These are phyloP conservation scores for Gossypium gossypioides DNA, from an alignment of 441 rosid species.

Conservation along the genomic window DNA sequence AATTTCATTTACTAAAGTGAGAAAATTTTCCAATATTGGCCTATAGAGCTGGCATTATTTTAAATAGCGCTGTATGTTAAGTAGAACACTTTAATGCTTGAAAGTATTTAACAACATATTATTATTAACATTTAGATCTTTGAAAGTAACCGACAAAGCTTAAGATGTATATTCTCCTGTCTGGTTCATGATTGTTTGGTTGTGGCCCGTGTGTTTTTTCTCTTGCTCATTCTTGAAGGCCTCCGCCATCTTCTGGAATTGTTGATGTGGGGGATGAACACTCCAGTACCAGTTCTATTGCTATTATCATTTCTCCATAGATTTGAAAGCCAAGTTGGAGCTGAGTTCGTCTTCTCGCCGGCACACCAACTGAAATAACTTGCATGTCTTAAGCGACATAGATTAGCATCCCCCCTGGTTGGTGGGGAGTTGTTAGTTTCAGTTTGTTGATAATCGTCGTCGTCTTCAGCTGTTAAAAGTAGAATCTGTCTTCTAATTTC, in stretches of 20 bases:
- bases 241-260: slow-evolving; percentile 22
- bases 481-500: slow-evolving; percentile 38
- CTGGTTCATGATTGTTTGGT: neutral
- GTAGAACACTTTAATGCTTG: slow-evolving; percentile 1
- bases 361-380: slow-evolving; percentile 25
- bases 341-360: slow-evolving; percentile 12
- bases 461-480: slow-evolving; percentile 40
- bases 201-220: slow-evolving; percentile 14
- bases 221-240: slow-evolving; percentile 9
- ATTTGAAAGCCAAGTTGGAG: slow-evolving; percentile 32
- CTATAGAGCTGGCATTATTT: neutral
- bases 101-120: neutral
- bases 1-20: neutral
- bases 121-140: neutral
- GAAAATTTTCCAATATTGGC: neutral
- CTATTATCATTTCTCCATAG: slow-evolving; percentile 27
- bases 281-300: slow-evolving; percentile 50
- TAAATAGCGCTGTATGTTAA: neutral
- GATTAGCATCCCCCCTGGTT: too few species aligned
- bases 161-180: too few species aligned
- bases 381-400: slow-evolving; percentile 12
- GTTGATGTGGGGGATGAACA: slow-evolving; percentile 38
- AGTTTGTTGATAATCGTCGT: slow-evolving; percentile 2
- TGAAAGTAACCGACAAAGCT: too few species aligned
- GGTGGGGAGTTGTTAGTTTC: neutral